These are phyloP conservation scores for Pythium phragmiticola DNA, from an alignment of 352 stramenopile genomes.

Conservation along the genomic window DNA sequence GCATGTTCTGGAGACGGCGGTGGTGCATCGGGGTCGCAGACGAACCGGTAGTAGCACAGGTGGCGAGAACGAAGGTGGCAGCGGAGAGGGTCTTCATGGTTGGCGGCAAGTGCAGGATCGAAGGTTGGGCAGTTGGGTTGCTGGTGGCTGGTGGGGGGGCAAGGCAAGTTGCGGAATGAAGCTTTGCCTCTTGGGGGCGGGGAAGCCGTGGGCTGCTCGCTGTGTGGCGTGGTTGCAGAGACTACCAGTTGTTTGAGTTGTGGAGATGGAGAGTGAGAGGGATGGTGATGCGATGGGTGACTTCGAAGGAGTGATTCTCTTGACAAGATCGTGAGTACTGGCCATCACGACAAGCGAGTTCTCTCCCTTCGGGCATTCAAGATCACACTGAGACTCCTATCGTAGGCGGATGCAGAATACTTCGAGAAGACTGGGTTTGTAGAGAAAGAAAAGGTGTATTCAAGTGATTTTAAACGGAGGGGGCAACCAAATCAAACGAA, in stretches of 20 bases:
- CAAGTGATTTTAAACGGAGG: neutral
- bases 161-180: neutral
- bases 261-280: neutral
- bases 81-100: neutral
- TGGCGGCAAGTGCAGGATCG: neutral
- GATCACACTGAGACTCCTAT: too few relatives aligned
- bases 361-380: neutral
- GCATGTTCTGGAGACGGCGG: slow-evolving; percentile 4
- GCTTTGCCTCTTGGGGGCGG: neutral
- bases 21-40: neutral
- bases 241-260: neutral
- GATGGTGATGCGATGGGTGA: neutral
- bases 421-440: neutral
- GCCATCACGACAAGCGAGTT: neutral
- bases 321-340: neutral
- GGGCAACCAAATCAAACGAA: neutral
- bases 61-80: neutral
- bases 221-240: neutral
- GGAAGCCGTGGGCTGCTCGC: neutral
- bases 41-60: neutral
- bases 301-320: neutral
- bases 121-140: neutral
- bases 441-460: neutral
- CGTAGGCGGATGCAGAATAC: too few relatives aligned
- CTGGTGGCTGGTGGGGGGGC: neutral